Conservation (phyloP, 2,329 filamentous ascomycete genomes). For the Fonsecaea nubica region DNA sequence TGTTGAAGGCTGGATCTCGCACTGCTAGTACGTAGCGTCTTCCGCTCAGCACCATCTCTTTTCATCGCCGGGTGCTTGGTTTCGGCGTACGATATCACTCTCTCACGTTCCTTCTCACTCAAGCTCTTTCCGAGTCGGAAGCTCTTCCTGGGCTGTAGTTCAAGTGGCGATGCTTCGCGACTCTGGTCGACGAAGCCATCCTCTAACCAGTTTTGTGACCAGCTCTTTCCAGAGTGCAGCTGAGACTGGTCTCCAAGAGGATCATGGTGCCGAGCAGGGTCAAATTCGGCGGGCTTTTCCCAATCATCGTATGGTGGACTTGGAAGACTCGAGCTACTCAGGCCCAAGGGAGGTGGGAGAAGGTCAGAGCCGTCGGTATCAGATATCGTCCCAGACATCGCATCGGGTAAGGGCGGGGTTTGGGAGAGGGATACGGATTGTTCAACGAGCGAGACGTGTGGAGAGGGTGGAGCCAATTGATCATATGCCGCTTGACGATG, state of each 20-base stretch:
- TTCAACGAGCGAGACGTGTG: constrained; percentile 34
- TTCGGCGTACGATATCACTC: constrained; percentile 40
- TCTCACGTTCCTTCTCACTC: constrained; percentile 34
- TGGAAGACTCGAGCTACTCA: constrained; percentile 26
- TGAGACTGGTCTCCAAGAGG: background rate
- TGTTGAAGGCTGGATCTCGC: constrained; percentile 32
- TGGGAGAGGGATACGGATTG: constrained; percentile 27
- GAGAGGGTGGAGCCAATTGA: constrained; percentile 30
- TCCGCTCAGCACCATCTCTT: constrained; percentile 9
- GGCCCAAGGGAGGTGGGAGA: constrained; percentile 31
- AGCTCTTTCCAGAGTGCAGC: constrained; percentile 6
- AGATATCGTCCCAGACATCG: constrained; percentile 35
- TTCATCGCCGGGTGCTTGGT: constrained; percentile 27
- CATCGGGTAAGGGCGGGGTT: constrained; percentile 33
- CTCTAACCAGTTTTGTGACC: constrained; percentile 30
- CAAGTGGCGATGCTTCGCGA: constrained; percentile 13
- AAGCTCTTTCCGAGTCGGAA: constrained; percentile 8
- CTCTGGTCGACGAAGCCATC: constrained; percentile 22
- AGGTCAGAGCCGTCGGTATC: constrained; percentile 29
- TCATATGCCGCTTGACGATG: constrained; percentile 32
- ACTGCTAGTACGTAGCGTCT: constrained; percentile 18
- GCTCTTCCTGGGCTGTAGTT: constrained; percentile 5
- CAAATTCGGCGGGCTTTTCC: constrained; percentile 18
- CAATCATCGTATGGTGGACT: constrained; percentile 27
- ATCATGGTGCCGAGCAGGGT: constrained; percentile 13